Conservation (phyloP, 148 eudicot species). For the Polygonum aviculare region DNA sequence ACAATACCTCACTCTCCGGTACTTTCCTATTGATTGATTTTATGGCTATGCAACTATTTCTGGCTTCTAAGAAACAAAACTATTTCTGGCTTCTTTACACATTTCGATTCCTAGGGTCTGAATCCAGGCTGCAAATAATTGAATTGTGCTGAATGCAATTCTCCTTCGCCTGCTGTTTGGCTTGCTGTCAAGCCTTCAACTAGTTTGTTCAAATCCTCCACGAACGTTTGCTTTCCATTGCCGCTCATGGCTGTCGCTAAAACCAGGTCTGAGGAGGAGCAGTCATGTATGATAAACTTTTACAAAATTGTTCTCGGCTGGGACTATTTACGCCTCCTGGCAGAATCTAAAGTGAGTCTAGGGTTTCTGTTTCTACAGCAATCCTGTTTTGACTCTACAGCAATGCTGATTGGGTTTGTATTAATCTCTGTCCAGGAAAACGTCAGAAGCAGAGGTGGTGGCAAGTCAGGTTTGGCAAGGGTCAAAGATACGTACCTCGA, state of each 20-base stretch:
- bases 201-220: not conserved
- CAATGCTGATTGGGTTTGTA: not conserved
- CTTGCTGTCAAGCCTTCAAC: too few relatives aligned
- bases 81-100: too few relatives aligned
- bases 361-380: not conserved
- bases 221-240: not conserved
- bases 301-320: constrained; percentile 80
- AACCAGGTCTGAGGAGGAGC: constrained; percentile 36
- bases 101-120: too few relatives aligned
- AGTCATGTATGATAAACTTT: constrained; percentile 38
- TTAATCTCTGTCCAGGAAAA: constrained; percentile 23
- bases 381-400: not conserved
- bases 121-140: too few relatives aligned
- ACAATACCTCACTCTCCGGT: too few relatives aligned
- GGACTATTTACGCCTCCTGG: constrained; percentile 62
- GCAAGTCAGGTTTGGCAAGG: constrained; percentile 31
- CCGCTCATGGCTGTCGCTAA: constrained; percentile 52
- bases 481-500: constrained; percentile 66
- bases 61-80: too few relatives aligned
- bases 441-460: constrained; percentile 21
- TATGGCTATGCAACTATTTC: too few relatives aligned
- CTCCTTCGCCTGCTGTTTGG: too few relatives aligned
- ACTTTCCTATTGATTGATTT: too few relatives aligned
- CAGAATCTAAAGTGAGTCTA: constrained; percentile 30
- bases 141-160: too few relatives aligned